A percentile compares a stretch with the other conserved stretches of the same genome.
phyloP scores from a whole-genome alignment of 1,284 basidiomycete species.

The Trichosporon sp. region DNA sequence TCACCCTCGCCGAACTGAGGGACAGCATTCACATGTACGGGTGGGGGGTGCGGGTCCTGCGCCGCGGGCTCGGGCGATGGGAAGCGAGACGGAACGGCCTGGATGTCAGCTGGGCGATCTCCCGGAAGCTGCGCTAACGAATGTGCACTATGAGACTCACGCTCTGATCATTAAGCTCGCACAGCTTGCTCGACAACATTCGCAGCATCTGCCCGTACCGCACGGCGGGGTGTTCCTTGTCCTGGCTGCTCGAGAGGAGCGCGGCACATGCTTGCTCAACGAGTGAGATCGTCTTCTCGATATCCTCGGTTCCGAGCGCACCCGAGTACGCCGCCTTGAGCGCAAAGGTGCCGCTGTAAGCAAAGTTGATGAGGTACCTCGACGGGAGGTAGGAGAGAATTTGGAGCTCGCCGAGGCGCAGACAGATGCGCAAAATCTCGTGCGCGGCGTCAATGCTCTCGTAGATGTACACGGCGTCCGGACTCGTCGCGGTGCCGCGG shows the following conservation, averaged over 20 bases:
- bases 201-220: conserved; percentile 54
- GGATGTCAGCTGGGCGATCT: conserved; percentile 1
- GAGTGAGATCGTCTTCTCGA: conserved; percentile 46
- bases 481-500: conserved; percentile 51
- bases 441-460: conserved; percentile 55
- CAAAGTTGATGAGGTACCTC: conserved; percentile 53
- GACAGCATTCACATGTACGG: conserved; percentile 7
- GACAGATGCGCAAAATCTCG: conserved; percentile 53
- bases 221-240: conserved; percentile 53
- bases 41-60: conserved; percentile 19
- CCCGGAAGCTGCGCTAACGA: neutral
- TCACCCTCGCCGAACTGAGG: conserved; percentile 10
- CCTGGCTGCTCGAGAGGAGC: conserved; percentile 44
- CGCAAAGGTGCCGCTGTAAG: conserved; percentile 52
- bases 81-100: conserved; percentile 52
- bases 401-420: conserved; percentile 49
- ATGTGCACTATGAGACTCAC: conserved; percentile 31
- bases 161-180: conserved; percentile 48
- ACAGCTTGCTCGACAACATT: conserved; percentile 48
- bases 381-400: conserved; percentile 52
- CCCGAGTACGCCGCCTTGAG: conserved; percentile 53
- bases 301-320: conserved; percentile 42
- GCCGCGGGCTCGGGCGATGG: conserved; percentile 43
- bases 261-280: conserved; percentile 49
- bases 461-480: conserved; percentile 56